phyloP scores from a whole-genome alignment of 208 protist species.

The Herpetomonas tarakana region DNA sequence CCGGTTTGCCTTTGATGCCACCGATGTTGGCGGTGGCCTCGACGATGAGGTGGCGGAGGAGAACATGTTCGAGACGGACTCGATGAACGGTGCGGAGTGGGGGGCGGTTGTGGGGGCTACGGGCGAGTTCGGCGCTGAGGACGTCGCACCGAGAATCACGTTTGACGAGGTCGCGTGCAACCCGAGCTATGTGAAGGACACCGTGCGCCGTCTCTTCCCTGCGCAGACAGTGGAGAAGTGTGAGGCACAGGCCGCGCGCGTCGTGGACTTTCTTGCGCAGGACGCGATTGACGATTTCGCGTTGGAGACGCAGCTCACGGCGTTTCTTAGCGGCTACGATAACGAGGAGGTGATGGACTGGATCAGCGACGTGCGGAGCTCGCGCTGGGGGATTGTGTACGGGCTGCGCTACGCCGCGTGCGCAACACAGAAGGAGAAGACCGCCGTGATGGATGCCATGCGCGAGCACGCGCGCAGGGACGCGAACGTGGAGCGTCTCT shows the following conservation, averaged over 20 bases:
- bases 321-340: conserved; percentile 81
- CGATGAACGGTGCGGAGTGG: not conserved
- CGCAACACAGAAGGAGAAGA: conserved; percentile 57
- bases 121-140: conserved; percentile 4
- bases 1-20: conserved; percentile 47
- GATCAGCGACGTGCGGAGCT: conserved; percentile 63
- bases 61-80: conserved; percentile 19
- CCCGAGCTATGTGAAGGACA: conserved; percentile 71
- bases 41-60: conserved; percentile 21
- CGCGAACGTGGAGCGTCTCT: conserved; percentile 63
- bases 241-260: conserved; percentile 52
- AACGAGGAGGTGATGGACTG: conserved; percentile 77
- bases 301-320: conserved; percentile 86
- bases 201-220: conserved; percentile 76
- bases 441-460: conserved; percentile 76
- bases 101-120: not conserved
- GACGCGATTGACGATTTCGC: conserved; percentile 54
- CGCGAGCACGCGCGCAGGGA: conserved; percentile 57
- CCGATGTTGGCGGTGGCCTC: conserved; percentile 30
- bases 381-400: conserved; percentile 83
- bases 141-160: conserved; percentile 26
- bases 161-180: conserved; percentile 89
- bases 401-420: conserved; percentile 64
- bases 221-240: conserved; percentile 54
- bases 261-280: conserved; percentile 64